phyloP scores from a whole-genome alignment of 441 rosid genomes.

The Pelargonium myrrhifolium region DNA sequence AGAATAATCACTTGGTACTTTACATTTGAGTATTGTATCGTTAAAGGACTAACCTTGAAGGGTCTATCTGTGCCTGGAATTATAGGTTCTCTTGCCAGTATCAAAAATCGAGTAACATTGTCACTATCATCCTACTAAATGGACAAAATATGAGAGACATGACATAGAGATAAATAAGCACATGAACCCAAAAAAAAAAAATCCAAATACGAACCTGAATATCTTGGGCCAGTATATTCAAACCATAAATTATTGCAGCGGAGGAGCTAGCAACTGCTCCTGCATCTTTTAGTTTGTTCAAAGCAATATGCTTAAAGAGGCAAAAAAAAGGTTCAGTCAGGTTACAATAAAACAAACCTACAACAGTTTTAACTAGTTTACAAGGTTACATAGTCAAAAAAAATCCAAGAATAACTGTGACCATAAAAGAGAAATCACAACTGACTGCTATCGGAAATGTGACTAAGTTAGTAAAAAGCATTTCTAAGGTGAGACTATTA shows the following conservation, averaged over 20 bases:
- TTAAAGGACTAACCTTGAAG: constrained; percentile 62
- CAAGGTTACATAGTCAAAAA: not conserved
- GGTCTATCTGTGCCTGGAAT: constrained; percentile 79
- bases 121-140: constrained; percentile 66
- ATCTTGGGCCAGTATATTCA: constrained; percentile 81
- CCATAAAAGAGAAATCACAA: not conserved
- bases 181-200: not conserved
- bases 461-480: constrained; percentile 1
- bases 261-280: constrained; percentile 89
- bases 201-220: constrained; percentile 57
- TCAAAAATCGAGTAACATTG: constrained; percentile 81
- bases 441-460: not conserved
- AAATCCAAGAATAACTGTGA: constrained; percentile 1
- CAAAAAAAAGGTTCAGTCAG: not conserved
- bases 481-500: not conserved
- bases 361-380: not conserved
- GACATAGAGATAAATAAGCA: not conserved
- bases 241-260: constrained; percentile 69
- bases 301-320: constrained; percentile 57
- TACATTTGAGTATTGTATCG: not conserved
- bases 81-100: constrained; percentile 95
- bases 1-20: not conserved
- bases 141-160: constrained; percentile 9
- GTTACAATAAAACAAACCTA: constrained; percentile 2
- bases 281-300: constrained; percentile 47